Conservation (phyloP, 169 alveolate species). For the Cryptosporidium andersoni region DNA sequence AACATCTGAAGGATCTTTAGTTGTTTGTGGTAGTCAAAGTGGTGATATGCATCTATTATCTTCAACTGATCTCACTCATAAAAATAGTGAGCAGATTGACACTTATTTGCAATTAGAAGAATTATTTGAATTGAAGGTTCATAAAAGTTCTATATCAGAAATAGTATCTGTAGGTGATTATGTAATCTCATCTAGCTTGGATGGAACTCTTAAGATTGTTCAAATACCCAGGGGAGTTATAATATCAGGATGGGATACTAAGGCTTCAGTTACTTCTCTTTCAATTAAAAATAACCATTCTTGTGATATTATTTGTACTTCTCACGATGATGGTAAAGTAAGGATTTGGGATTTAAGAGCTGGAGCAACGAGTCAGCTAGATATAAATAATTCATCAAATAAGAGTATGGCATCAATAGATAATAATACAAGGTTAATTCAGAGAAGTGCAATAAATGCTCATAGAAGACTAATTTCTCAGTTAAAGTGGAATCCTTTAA, state of each 20-base stretch:
- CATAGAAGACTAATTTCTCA: conserved; percentile 38
- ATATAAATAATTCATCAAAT: background rate
- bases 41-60: conserved; percentile 32
- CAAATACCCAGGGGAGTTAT: conserved; percentile 20
- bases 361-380: conserved; percentile 37
- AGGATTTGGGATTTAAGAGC: conserved; percentile 68
- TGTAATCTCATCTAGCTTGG: conserved; percentile 51
- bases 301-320: conserved; percentile 52
- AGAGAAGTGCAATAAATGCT: conserved; percentile 50
- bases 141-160: conserved; percentile 34
- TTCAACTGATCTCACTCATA: background rate
- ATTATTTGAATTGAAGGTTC: background rate
- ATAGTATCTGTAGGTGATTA: conserved; percentile 35
- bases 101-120: background rate
- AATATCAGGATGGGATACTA: conserved; percentile 51
- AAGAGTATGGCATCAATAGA: background rate
- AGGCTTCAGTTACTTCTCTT: conserved; percentile 27
- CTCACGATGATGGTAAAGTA: conserved; percentile 69
- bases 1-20: conserved; percentile 27
- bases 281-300: conserved; percentile 7
- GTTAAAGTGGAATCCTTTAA: conserved; percentile 54
- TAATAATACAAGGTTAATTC: conserved; percentile 44
- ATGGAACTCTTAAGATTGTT: conserved; percentile 43
- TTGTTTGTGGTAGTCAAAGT: conserved; percentile 45
- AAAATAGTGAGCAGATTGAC: background rate